Evolutionary conservation across 306 rosid genomes (phyloP).

Genomic region (Ziziphus jujuba): DNA sequence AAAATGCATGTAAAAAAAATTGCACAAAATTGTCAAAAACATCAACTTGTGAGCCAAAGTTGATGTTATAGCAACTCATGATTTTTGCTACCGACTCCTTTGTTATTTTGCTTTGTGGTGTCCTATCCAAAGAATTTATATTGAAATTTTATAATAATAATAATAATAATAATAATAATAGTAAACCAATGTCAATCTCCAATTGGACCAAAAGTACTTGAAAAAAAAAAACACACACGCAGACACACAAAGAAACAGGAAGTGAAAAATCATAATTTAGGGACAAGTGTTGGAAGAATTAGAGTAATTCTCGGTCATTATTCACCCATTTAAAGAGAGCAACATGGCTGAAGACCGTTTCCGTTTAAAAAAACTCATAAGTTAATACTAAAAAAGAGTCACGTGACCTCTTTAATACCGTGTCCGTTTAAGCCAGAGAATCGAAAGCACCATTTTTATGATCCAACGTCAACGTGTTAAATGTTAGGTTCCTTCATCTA

Average conservation of each 20-base stretch:
- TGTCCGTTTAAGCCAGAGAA: conserved; percentile 1
- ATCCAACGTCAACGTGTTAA: conserved; percentile 10
- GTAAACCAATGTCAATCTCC: background rate
- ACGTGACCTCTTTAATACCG: conserved; percentile 17
- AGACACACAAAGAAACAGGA: background rate
- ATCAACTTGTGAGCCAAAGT: too few species aligned
- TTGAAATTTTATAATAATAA: too few species aligned
- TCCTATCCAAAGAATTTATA: too few species aligned
- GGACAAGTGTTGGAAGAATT: background rate
- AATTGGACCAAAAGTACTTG: background rate
- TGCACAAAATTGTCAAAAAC: too few species aligned
- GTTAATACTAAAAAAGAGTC: conserved; percentile 16
- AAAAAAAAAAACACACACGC: background rate
- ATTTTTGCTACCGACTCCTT: too few species aligned
- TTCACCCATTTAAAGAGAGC: background rate
- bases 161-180: too few species aligned
- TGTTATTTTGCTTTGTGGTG: too few species aligned
- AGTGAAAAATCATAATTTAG: background rate
- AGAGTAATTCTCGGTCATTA: background rate
- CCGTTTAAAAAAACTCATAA: too few species aligned
- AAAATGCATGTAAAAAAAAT: too few species aligned
- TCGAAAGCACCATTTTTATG: conserved; percentile 2
- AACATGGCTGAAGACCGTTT: background rate
- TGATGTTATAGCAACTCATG: background rate
- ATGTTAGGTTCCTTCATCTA: background rate